Evolutionary conservation across 1,284 basidiomycete species (phyloP).

Genomic region (Pseudozyma hubeiensis): DNA sequence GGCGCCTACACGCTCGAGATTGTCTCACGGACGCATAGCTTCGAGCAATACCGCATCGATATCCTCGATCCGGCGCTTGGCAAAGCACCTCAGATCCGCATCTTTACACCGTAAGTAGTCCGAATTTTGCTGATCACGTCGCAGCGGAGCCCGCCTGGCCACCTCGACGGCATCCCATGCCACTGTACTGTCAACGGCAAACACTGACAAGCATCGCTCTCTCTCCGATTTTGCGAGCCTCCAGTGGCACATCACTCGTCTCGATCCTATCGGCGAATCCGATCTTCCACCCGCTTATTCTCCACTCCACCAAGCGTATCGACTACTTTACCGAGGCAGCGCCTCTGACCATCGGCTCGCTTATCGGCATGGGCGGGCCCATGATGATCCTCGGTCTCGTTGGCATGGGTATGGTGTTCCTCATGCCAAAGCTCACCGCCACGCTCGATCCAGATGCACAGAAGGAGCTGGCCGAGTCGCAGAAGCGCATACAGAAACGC

Average conservation of each 20-base stretch:
- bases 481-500: slow-evolving; percentile 50
- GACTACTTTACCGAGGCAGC: slow-evolving; percentile 48
- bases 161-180: neutral
- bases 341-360: slow-evolving; percentile 35
- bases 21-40: slow-evolving; percentile 34
- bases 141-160: neutral
- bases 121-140: too few species aligned
- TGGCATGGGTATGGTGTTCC: slow-evolving; percentile 44
- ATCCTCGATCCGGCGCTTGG: slow-evolving; percentile 18
- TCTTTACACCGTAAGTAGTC: slow-evolving; percentile 43
- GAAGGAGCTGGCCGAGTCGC: slow-evolving; percentile 47
- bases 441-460: slow-evolving; percentile 49
- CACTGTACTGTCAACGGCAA: neutral
- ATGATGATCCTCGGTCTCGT: slow-evolving; percentile 47
- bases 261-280: slow-evolving; percentile 33
- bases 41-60: slow-evolving; percentile 51
- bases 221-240: neutral
- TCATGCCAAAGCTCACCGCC: slow-evolving; percentile 42
- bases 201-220: too few species aligned
- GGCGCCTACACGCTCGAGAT: slow-evolving; percentile 50
- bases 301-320: slow-evolving; percentile 39
- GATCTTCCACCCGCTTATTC: slow-evolving; percentile 42
- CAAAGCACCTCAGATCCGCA: slow-evolving; percentile 44
- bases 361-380: slow-evolving; percentile 47
- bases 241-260: slow-evolving; percentile 40